These are phyloP conservation scores for Alternaria metachromatica DNA, from an alignment of 2,329 filamentous ascomycete genomes.

Conservation along the genomic window DNA sequence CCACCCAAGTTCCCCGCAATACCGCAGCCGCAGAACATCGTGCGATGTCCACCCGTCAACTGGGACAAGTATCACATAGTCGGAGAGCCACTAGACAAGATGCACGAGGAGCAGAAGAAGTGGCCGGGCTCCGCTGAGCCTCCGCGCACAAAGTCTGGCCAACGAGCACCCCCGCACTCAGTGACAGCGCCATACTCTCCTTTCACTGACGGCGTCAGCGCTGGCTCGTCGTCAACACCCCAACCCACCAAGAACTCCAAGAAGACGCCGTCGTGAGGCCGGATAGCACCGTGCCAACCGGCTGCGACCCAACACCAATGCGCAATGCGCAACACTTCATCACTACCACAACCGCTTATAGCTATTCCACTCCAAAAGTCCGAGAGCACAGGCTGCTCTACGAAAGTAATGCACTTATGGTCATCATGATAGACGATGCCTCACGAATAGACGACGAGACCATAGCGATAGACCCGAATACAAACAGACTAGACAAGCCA, in stretches of 20 bases:
- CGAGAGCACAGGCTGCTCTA: slow-evolving; percentile 34
- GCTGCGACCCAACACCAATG: neutral
- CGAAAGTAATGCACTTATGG: slow-evolving; percentile 30
- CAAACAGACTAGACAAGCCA: slow-evolving; percentile 17
- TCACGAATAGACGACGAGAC: slow-evolving; percentile 32
- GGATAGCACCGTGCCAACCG: slow-evolving; percentile 2
- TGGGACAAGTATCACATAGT: slow-evolving; percentile 95
- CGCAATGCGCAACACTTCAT: slow-evolving; percentile 2
- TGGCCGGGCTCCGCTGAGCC: slow-evolving; percentile 50
- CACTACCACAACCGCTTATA: neutral
- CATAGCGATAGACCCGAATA: slow-evolving; percentile 25
- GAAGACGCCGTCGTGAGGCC: slow-evolving; percentile 37
- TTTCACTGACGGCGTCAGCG: slow-evolving; percentile 58
- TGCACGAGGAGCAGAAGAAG: slow-evolving; percentile 79
- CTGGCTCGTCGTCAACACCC: slow-evolving; percentile 28
- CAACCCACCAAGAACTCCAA: slow-evolving; percentile 39
- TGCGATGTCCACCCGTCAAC: slow-evolving; percentile 88
- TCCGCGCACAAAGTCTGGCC: slow-evolving; percentile 41
- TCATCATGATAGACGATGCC: slow-evolving; percentile 37
- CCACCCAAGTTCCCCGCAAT: slow-evolving; percentile 64
- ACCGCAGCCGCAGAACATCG: slow-evolving; percentile 79
- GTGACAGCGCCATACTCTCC: slow-evolving; percentile 67
- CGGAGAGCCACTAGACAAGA: slow-evolving; percentile 79
- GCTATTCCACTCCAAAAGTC: slow-evolving; percentile 22
- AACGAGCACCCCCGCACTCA: slow-evolving; percentile 57